Conservation (phyloP, 306 rosid genomes). For the Heteromeles arbutifolia region DNA sequence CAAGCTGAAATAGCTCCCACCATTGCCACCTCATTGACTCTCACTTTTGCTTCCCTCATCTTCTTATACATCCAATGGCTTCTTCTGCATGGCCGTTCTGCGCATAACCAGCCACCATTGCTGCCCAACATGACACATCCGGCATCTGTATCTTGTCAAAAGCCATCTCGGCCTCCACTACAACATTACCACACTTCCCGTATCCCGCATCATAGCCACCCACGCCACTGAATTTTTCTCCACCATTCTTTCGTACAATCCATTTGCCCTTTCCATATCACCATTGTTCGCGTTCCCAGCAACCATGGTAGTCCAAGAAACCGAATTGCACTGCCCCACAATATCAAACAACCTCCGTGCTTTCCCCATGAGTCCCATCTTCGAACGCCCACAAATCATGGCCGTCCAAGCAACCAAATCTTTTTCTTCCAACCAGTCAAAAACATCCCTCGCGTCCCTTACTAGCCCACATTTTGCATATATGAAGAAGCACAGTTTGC, state of each 20-base stretch:
- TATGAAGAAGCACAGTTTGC: slow-evolving; percentile 53
- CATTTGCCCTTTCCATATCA: slow-evolving; percentile 56
- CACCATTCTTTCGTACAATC: slow-evolving; percentile 43
- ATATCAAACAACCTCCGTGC: slow-evolving; percentile 50
- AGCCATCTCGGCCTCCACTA: slow-evolving; percentile 40
- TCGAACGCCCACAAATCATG: slow-evolving; percentile 55
- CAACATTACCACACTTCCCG: slow-evolving; percentile 55
- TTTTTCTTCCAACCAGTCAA: slow-evolving; percentile 46
- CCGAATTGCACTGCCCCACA: slow-evolving; percentile 43
- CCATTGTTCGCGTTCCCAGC: slow-evolving; percentile 63
- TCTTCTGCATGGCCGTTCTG: slow-evolving; percentile 64
- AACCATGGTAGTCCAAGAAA: slow-evolving; percentile 67
- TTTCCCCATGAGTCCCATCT: slow-evolving; percentile 59
- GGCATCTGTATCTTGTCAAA: slow-evolving; percentile 32
- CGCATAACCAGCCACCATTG: slow-evolving; percentile 71
- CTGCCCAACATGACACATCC: slow-evolving; percentile 48
- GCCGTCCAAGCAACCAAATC: slow-evolving; percentile 73
- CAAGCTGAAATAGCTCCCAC: slow-evolving; percentile 80
- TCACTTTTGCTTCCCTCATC: slow-evolving; percentile 35
- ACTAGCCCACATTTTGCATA: slow-evolving; percentile 57
- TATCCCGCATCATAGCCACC: slow-evolving; percentile 73
- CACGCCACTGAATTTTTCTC: slow-evolving; percentile 31
- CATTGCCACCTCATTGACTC: slow-evolving; percentile 48
- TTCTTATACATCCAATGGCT: slow-evolving; percentile 49
- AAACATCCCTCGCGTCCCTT: slow-evolving; percentile 43